Evolutionary conservation across 140 eudicot genomes (phyloP).

Genomic region (Stevia rebaudiana): DNA sequence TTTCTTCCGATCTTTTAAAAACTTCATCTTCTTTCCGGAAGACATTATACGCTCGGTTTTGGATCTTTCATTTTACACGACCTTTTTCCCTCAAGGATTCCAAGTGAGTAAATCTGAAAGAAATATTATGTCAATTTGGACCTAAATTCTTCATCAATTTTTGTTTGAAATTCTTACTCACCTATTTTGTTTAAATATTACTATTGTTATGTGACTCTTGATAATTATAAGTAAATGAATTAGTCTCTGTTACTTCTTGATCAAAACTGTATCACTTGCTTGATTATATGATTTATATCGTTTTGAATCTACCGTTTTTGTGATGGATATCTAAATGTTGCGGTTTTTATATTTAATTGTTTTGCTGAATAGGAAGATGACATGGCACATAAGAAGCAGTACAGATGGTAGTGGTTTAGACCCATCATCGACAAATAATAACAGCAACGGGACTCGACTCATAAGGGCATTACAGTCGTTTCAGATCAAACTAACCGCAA

Average conservation of each 20-base stretch:
- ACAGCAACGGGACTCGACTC: constrained; percentile 52
- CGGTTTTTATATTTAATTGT: not conserved
- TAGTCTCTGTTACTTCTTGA: not conserved
- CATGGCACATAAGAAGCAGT: constrained; percentile 49
- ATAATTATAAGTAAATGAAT: not conserved
- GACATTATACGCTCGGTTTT: constrained; percentile 28
- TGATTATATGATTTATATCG: not conserved
- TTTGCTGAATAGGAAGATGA: constrained; percentile 42
- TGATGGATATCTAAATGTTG: not conserved
- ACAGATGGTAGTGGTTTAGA: constrained; percentile 43
- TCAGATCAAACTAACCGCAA: constrained; percentile 36
- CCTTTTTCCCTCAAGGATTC: constrained; percentile 27
- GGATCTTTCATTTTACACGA: constrained; percentile 27
- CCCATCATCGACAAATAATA: constrained; percentile 39
- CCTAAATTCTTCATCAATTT: not conserved
- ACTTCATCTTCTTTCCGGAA: constrained; percentile 24
- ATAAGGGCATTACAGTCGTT: constrained; percentile 46
- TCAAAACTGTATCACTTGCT: not conserved
- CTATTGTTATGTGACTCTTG: not conserved
- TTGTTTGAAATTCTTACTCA: not conserved
- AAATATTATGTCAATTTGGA: not conserved
- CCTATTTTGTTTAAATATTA: not conserved
- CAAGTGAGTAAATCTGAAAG: constrained; percentile 36
- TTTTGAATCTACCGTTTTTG: not conserved
- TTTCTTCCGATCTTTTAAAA: constrained; percentile 20